Evolutionary conservation across 768 basidiomycete species (phyloP).

Genomic region (Termitomyces sp.): DNA sequence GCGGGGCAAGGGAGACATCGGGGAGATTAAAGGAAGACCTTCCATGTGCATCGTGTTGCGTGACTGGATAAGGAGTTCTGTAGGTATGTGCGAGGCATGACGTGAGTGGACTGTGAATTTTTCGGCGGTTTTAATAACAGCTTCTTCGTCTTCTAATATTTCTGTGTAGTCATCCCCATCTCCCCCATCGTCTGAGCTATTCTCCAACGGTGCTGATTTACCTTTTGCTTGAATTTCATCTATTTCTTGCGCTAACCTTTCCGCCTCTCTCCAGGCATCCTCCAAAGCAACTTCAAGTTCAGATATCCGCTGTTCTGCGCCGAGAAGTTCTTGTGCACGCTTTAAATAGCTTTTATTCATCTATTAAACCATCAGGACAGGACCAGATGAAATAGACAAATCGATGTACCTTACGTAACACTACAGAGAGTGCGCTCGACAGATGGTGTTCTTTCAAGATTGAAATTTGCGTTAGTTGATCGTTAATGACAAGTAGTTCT

Average conservation of each 20-base stretch:
- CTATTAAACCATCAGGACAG: conserved; percentile 17
- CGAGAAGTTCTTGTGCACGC: conserved; percentile 52
- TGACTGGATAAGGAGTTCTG: conserved; percentile 10
- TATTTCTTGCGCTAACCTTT: conserved; percentile 66
- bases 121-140: conserved; percentile 44
- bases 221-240: conserved; percentile 50
- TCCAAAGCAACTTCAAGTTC: conserved; percentile 66
- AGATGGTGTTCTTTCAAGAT: conserved; percentile 60
- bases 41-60: conserved; percentile 11
- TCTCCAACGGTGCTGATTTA: background rate
- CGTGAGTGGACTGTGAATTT: conserved; percentile 32
- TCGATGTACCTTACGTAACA: conserved; percentile 56
- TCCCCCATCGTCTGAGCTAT: conserved; percentile 26
- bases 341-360: conserved; percentile 70
- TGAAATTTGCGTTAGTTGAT: conserved; percentile 62
- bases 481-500: conserved; percentile 51
- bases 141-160: conserved; percentile 15
- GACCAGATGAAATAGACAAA: background rate
- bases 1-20: conserved; percentile 14
- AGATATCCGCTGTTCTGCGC: conserved; percentile 40
- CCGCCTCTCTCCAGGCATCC: conserved; percentile 79
- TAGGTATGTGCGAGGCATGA: conserved; percentile 11
- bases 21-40: conserved; percentile 11
- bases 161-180: conserved; percentile 10
- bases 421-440: conserved; percentile 73